phyloP scores from a whole-genome alignment of 1,139 yeast species.

The Saccharomycopsis hybrid region DNA sequence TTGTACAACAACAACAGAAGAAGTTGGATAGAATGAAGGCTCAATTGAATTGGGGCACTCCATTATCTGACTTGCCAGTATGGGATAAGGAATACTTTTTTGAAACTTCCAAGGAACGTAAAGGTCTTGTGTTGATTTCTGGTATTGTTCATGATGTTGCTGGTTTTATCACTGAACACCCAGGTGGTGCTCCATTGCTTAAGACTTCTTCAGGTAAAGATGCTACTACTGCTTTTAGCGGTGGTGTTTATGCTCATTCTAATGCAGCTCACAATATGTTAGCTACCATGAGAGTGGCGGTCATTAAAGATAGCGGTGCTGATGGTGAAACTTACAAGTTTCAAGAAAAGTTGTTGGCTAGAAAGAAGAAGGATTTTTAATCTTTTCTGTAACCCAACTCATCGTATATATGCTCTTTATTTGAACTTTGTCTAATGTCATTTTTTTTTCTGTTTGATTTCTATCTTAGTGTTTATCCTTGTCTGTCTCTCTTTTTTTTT shows the following conservation, averaged over 20 bases:
- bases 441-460: too few species aligned
- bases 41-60: constrained; percentile 87
- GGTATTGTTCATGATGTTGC: constrained; percentile 95
- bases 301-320: constrained; percentile 62
- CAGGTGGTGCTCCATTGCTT: constrained; percentile 92
- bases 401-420: too few species aligned
- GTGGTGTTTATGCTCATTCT: constrained; percentile 95
- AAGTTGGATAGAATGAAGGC: constrained; percentile 77
- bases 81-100: constrained; percentile 85
- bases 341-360: constrained; percentile 46
- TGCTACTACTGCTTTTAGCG: constrained; percentile 95
- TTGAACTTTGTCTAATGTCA: too few species aligned
- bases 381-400: too few species aligned
- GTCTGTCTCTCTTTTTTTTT: too few species aligned
- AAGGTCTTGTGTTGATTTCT: constrained; percentile 70
- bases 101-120: constrained; percentile 49
- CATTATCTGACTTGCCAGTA: constrained; percentile 77
- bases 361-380: constrained; percentile 30
- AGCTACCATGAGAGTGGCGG: constrained; percentile 95
- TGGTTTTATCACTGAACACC: constrained; percentile 82
- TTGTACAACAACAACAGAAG: constrained; percentile 95
- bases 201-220: constrained; percentile 89
- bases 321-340: constrained; percentile 44
- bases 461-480: too few species aligned
- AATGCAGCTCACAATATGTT: constrained; percentile 96